Evolutionary conservation across 2,329 filamentous ascomycete genomes (phyloP).

Genomic region (Aspergillus floridensis): DNA sequence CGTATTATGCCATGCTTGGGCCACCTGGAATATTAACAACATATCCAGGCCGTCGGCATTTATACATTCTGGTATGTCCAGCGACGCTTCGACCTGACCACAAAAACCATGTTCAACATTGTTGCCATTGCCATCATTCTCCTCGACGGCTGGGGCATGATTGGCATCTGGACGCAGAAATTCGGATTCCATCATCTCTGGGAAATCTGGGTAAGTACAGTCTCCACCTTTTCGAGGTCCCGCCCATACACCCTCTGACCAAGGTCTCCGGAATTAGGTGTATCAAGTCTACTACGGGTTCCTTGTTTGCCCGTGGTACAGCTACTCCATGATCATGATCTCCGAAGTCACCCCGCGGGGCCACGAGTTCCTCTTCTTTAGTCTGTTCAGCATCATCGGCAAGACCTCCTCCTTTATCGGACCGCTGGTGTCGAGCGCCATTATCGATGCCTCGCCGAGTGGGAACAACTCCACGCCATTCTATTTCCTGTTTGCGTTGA

Average conservation of each 20-base stretch:
- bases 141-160: conserved; percentile 58
- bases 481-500: conserved; percentile 63
- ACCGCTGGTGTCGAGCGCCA: conserved; percentile 65
- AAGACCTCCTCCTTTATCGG: conserved; percentile 69
- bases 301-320: conserved; percentile 68
- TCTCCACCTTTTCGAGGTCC: neutral
- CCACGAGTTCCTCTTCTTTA: conserved; percentile 70
- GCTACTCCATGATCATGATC: conserved; percentile 69
- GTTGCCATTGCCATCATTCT: conserved; percentile 62
- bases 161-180: conserved; percentile 55
- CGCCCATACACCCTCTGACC: neutral
- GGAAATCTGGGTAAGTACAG: conserved; percentile 50
- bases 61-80: conserved; percentile 62
- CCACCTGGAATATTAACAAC: neutral
- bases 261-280: conserved; percentile 22
- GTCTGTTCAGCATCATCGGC: conserved; percentile 65
- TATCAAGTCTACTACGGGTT: conserved; percentile 61
- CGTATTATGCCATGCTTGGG: neutral
- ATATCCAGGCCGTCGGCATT: conserved; percentile 53
- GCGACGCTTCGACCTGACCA: conserved; percentile 56
- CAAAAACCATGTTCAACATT: conserved; percentile 67
- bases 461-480: conserved; percentile 61
- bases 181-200: conserved; percentile 56
- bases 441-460: conserved; percentile 60
- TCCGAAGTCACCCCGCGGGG: conserved; percentile 66